Conservation (phyloP, 768 basidiomycete genomes). For the Macrolepiota albuminosa region DNA sequence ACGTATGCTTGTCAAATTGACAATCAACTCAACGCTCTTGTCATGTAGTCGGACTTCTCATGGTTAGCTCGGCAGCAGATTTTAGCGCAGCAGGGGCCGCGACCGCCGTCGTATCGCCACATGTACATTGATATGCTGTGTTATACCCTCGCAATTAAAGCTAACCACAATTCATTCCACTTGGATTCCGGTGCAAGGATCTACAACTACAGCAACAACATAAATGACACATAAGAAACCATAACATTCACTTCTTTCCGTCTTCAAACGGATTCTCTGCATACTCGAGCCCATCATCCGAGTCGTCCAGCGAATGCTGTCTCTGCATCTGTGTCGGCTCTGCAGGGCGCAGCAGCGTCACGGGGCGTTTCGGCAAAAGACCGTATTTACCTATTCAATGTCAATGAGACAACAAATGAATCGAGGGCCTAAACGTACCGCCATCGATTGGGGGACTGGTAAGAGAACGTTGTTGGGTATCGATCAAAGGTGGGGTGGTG, state of each 20-base stretch:
- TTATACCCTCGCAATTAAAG: slow-evolving; percentile 9
- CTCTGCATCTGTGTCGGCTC: slow-evolving; percentile 17
- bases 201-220: background rate
- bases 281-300: slow-evolving; percentile 68
- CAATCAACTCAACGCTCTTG: slow-evolving; percentile 1
- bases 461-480: slow-evolving; percentile 2
- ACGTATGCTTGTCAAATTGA: background rate
- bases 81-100: slow-evolving; percentile 36
- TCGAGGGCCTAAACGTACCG: slow-evolving; percentile 15
- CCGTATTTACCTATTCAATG: slow-evolving; percentile 53
- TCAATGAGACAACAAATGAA: background rate
- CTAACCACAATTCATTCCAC: too few species aligned
- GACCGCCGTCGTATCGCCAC: slow-evolving; percentile 32
- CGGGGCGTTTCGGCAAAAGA: slow-evolving; percentile 69
- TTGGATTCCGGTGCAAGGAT: too few species aligned
- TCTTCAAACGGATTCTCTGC: slow-evolving; percentile 76
- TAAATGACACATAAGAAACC: background rate
- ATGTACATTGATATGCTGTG: slow-evolving; percentile 26
- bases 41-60: slow-evolving; percentile 71
- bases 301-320: slow-evolving; percentile 28
- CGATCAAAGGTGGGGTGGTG: background rate
- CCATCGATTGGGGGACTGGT: slow-evolving; percentile 27
- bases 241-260: slow-evolving; percentile 11
- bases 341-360: slow-evolving; percentile 45
- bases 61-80: slow-evolving; percentile 63